phyloP scores from a whole-genome alignment of 1,284 basidiomycete species.

The Paramarasmius palmivorus region DNA sequence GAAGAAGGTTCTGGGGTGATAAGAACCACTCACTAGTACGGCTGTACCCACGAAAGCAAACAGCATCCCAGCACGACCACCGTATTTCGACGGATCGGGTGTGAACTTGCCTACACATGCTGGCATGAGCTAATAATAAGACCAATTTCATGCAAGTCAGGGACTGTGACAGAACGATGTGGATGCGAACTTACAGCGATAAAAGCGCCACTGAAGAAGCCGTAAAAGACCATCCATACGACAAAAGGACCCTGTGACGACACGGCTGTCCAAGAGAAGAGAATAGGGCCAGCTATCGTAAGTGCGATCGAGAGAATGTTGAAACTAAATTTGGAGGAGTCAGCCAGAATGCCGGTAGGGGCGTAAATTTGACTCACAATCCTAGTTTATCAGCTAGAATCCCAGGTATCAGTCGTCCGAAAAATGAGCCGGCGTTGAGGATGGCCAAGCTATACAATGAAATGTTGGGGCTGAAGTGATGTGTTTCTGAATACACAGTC shows the following conservation, averaged over 20 bases:
- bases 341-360: background rate
- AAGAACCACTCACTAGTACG: background rate
- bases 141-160: background rate
- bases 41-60: slow-evolving; percentile 3
- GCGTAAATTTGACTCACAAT: background rate
- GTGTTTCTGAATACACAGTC: background rate
- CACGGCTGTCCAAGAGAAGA: slow-evolving; percentile 1
- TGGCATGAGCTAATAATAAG: background rate
- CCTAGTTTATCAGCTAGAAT: background rate
- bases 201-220: slow-evolving; percentile 5
- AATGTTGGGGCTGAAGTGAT: background rate
- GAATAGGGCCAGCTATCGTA: background rate
- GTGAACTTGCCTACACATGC: slow-evolving; percentile 2
- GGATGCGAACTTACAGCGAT: slow-evolving; percentile 1
- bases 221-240: background rate
- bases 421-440: background rate
- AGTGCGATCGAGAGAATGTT: slow-evolving; percentile 5
- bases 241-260: background rate
- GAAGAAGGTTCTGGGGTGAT: too few relatives aligned
- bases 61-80: slow-evolving; percentile 2
- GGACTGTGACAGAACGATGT: too few relatives aligned
- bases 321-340: background rate
- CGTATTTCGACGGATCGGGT: slow-evolving; percentile 4
- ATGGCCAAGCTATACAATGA: background rate
- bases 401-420: slow-evolving; percentile 1